Evolutionary conservation across 257 asterid genomes (phyloP).

Genomic region (Marsdenia floribunda): DNA sequence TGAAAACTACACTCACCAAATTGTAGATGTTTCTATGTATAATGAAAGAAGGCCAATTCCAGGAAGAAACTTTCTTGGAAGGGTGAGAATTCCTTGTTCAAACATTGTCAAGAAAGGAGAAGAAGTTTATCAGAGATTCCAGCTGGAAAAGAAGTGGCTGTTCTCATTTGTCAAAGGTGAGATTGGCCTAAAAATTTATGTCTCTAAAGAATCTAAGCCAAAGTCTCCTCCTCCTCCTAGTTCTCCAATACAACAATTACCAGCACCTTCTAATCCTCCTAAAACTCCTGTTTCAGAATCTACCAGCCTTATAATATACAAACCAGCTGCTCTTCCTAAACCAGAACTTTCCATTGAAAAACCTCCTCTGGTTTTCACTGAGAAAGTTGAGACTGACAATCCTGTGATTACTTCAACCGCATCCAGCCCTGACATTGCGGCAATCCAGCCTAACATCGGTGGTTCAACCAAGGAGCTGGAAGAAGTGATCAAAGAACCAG

Average conservation of each 20-base stretch:
- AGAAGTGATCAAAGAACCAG: slow-evolving; percentile 17
- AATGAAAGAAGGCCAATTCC: slow-evolving; percentile 47
- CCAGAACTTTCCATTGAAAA: slow-evolving; percentile 21
- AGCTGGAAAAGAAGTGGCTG: slow-evolving; percentile 46
- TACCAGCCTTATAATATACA: slow-evolving; percentile 7
- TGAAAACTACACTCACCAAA: slow-evolving; percentile 27
- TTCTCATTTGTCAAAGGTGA: slow-evolving; percentile 50
- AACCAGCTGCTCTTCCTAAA: slow-evolving; percentile 17
- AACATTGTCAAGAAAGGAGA: slow-evolving; percentile 57
- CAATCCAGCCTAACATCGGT: slow-evolving; percentile 4
- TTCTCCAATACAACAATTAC: slow-evolving; percentile 5
- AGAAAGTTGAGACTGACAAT: slow-evolving; percentile 15
- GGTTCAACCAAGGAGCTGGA: slow-evolving; percentile 21
- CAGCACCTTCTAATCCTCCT: slow-evolving; percentile 18
- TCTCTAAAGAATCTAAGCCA: slow-evolving; percentile 32
- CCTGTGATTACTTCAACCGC: slow-evolving; percentile 13
- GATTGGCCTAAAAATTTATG: slow-evolving; percentile 59
- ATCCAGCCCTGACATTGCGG: slow-evolving; percentile 7
- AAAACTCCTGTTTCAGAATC: slow-evolving; percentile 18
- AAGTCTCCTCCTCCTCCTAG: slow-evolving; percentile 7
- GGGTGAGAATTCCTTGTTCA: slow-evolving; percentile 56
- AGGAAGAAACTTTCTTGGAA: slow-evolving; percentile 57
- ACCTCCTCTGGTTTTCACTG: slow-evolving; percentile 14
- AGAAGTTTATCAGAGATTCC: slow-evolving; percentile 59
- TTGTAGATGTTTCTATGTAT: slow-evolving; percentile 50